Evolutionary conservation across 2,329 filamentous ascomycete genomes (phyloP), one percentile per base, ranked within the genome.

Genomic region (Tothia fuscella): DNA sequence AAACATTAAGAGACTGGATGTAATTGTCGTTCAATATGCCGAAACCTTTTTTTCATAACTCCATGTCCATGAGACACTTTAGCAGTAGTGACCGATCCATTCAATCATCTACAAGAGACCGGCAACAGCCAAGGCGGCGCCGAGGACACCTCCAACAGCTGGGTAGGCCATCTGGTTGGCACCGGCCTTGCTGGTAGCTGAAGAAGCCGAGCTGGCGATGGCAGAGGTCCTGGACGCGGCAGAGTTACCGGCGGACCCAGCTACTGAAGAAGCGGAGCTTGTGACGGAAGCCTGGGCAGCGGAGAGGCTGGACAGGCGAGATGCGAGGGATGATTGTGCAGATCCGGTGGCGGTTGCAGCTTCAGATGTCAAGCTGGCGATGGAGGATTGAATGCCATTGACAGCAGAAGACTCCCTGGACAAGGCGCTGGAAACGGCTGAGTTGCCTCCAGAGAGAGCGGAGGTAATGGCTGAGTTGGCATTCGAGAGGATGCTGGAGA

Each of bases 91-190:
- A 35, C 10, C 12, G 12, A 35, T 10, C 10, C 10, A n/a, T 9
- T 16, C 10, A 35, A 10, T 35, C 14, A n/a, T n/a, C n/a, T 43
- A 43, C 24, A 43, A 21, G 16, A 43, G 24, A 19, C n/a, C 33
- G 21, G 34, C 41, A 26, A 43, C n/a, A 22, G 24, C 34, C 12
- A 36, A 22, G 19, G 34, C 41, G 24, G 22, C 32, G 38, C 28
- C 41, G 6, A 36, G 19, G 9, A 32, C 28, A 29, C 37, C 37
- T 20, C 28, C 41, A 6, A 24, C 34, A 19, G 33, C 33, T 20
- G 41, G 38, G n/a, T n/a, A n/a, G 21, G 20, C 16, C 26, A 32
- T 38, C 41, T 38, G 21, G 10, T 21, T 25, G 5, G 41, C 32
- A 22, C 22, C 41, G 31, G 32, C 41, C 5, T 22, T 25, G 3